These are phyloP conservation scores for Aspergillus jensenii DNA, from an alignment of 2,329 filamentous ascomycete species.

Conservation along the genomic window DNA sequence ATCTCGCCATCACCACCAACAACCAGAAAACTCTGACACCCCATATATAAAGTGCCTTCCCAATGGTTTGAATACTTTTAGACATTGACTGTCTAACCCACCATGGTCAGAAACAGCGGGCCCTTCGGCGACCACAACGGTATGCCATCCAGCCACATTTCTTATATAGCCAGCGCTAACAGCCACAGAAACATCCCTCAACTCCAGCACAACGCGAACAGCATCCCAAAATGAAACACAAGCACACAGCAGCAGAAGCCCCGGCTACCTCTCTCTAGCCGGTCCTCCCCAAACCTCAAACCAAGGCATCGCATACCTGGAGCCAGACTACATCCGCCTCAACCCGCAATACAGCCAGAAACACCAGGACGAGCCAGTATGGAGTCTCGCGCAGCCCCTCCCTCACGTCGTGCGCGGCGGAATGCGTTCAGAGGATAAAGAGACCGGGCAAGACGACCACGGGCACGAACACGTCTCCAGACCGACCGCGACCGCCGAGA, in stretches of 20 bases:
- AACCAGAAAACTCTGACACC: too few relatives aligned
- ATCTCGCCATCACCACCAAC: too few relatives aligned
- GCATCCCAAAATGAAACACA: too few relatives aligned
- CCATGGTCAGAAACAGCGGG: too few relatives aligned
- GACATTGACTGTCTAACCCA: too few relatives aligned
- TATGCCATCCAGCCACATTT: too few relatives aligned
- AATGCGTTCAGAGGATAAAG: neutral
- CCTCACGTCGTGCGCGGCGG: slow-evolving; percentile 49
- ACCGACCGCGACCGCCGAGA: neutral
- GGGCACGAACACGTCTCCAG: neutral
- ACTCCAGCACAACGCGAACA: too few relatives aligned
- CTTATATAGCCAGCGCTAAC: too few relatives aligned
- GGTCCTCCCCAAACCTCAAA: neutral
- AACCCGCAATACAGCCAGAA: slow-evolving; percentile 54
- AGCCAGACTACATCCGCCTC: slow-evolving; percentile 28
- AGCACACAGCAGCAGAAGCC: neutral
- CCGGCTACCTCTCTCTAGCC: neutral
- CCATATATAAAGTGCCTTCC: too few relatives aligned
- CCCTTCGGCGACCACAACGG: too few relatives aligned
- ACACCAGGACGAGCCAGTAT: slow-evolving; percentile 45
- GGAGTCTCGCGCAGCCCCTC: slow-evolving; percentile 52
- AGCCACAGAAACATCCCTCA: too few relatives aligned
- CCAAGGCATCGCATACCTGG: slow-evolving; percentile 8
- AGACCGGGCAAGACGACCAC: neutral
- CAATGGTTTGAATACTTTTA: too few relatives aligned